Percentiles rank a stretch among this genome's conserved stretches.
These are phyloP conservation scores for Naumovozyma dairenensis DNA, from an alignment of 805 yeast genomes.

Conservation along the genomic window DNA sequence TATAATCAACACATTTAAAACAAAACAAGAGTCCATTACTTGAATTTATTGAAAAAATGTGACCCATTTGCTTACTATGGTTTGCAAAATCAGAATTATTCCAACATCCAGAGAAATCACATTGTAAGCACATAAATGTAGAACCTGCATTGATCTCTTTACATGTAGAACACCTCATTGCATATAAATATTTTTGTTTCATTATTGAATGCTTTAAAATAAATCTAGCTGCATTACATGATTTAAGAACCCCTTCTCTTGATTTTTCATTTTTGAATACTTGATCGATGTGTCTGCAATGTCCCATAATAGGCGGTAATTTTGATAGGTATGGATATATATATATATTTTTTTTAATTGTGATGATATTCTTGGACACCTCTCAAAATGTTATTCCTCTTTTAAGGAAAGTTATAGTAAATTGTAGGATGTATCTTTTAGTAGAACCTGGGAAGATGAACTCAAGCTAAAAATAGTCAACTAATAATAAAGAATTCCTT, in stretches of 20 bases:
- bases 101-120: slow-evolving; percentile 69
- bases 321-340: too few species aligned
- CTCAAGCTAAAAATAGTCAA: too few species aligned
- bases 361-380: too few species aligned
- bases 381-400: too few species aligned
- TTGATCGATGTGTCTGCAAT: slow-evolving; percentile 24
- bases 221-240: slow-evolving; percentile 21
- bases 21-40: slow-evolving; percentile 63
- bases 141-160: slow-evolving; percentile 25
- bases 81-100: slow-evolving; percentile 35
- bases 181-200: slow-evolving; percentile 13
- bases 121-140: slow-evolving; percentile 60
- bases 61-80: slow-evolving; percentile 41
- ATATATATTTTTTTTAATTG: too few species aligned
- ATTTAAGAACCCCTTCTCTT: slow-evolving; percentile 20
- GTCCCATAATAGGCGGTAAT: too few species aligned
- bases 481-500: too few species aligned
- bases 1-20: slow-evolving; percentile 65
- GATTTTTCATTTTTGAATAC: slow-evolving; percentile 27
- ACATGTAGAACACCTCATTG: slow-evolving; percentile 25
- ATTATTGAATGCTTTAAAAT: slow-evolving; percentile 14
- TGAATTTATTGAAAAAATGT: slow-evolving; percentile 58
- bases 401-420: too few species aligned
- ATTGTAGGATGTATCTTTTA: too few species aligned
- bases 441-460: too few species aligned